A percentile compares a stretch with the other conserved stretches of the same genome.
Conservation (phyloP, 2,329 filamentous ascomycete species). For the Fusarium sublunatum region DNA sequence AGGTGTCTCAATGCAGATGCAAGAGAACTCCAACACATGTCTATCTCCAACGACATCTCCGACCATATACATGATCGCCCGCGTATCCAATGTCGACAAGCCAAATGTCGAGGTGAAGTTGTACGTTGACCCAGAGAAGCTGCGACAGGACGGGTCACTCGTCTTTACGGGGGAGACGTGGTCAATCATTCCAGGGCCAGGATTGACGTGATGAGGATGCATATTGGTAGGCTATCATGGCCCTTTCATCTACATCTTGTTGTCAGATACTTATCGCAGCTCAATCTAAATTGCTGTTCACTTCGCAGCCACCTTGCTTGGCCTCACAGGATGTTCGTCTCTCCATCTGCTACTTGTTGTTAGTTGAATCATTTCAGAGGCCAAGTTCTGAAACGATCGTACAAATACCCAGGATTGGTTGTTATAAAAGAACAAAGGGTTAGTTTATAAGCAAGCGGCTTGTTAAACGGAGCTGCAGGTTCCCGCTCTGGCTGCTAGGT, state of each 20-base stretch:
- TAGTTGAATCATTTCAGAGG: too few relatives aligned
- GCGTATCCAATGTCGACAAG: constrained; percentile 54
- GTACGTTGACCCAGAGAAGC: constrained; percentile 53
- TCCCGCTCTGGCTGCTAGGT: background rate
- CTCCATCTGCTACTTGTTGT: accelerated
- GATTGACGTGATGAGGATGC: background rate
- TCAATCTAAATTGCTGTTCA: too few relatives aligned
- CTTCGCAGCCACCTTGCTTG: too few relatives aligned
- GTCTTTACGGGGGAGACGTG: constrained; percentile 33
- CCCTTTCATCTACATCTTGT: background rate
- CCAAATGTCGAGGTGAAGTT: constrained; percentile 49
- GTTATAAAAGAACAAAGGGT: accelerated
- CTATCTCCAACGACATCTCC: constrained; percentile 1
- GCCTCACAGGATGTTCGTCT: background rate
- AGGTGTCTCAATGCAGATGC: constrained; percentile 41
- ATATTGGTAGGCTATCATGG: background rate
- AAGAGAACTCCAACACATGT: constrained; percentile 10
- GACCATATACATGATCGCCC: constrained; percentile 55
- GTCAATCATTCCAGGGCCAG: constrained; percentile 24
- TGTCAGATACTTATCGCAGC: too few relatives aligned
- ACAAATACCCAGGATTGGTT: background rate
- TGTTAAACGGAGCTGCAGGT: background rate
- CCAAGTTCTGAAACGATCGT: background rate
- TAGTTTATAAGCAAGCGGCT: accelerated
- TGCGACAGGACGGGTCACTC: constrained; percentile 41